phyloP scores from a whole-genome alignment of 208 protist genomes.

The Trypanosoma theileri region DNA sequence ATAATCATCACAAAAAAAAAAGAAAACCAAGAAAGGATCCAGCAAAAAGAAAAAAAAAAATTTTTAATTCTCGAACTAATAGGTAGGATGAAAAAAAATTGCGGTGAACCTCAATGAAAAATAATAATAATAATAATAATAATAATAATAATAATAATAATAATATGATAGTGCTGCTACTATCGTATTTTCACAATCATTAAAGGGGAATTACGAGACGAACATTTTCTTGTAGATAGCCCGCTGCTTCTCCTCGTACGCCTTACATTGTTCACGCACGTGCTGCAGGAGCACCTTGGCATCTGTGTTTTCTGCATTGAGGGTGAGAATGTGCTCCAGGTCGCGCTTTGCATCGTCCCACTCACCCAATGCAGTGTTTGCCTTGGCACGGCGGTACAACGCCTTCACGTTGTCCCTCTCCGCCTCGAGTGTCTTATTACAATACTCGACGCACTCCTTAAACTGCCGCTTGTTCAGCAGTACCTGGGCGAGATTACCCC shows the following conservation, averaged over 20 bases:
- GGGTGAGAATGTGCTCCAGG: slow-evolving; percentile 47
- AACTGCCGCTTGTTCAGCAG: slow-evolving; percentile 53
- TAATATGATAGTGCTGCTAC: too few species aligned
- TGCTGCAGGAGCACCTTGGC: slow-evolving; percentile 46
- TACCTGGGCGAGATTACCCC: slow-evolving; percentile 82
- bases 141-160: slow-evolving; percentile 21
- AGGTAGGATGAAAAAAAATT: not conserved
- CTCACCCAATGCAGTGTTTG: slow-evolving; percentile 56
- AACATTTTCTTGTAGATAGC: slow-evolving; percentile 86
- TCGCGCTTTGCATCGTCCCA: slow-evolving; percentile 63
- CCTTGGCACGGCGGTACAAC: slow-evolving; percentile 77
- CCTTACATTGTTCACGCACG: slow-evolving; percentile 50
- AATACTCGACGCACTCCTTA: slow-evolving; percentile 50
- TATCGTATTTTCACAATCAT: too few species aligned
- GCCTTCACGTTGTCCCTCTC: slow-evolving; percentile 69
- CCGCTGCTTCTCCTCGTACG: slow-evolving; percentile 82
- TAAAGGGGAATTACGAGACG: slow-evolving; percentile 28
- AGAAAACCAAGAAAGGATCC: slow-evolving; percentile 9
- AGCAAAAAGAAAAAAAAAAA: slow-evolving; percentile 16
- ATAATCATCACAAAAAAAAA: slow-evolving; percentile 2
- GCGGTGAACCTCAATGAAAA: not conserved
- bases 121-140: slow-evolving; percentile 10
- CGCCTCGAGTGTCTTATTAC: slow-evolving; percentile 62
- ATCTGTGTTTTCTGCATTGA: slow-evolving; percentile 65
- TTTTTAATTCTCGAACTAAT: slow-evolving; percentile 16